Conservation (phyloP, 2,329 filamentous ascomycete species). For the Cylindrodendrum hubeiense region DNA sequence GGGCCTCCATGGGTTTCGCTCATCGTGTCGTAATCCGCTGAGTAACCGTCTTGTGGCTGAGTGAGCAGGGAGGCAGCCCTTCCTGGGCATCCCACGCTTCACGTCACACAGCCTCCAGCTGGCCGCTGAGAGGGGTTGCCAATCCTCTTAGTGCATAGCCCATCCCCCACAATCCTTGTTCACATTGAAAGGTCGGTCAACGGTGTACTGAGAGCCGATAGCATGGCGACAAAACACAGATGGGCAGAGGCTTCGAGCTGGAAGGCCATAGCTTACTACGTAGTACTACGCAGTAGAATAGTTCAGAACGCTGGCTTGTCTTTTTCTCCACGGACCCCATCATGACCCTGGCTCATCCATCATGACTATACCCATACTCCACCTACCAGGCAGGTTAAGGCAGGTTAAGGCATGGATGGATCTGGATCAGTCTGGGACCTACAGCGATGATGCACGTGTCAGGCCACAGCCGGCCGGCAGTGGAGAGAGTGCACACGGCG, state of each 20-base stretch:
- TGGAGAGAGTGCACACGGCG: constrained; percentile 4
- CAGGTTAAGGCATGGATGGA: background rate
- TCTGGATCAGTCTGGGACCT: constrained; percentile 29
- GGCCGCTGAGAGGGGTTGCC: background rate
- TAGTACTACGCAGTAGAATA: too few species aligned
- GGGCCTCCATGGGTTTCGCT: background rate
- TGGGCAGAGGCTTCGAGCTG: background rate
- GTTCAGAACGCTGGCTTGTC: background rate
- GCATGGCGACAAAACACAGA: background rate
- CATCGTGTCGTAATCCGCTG: constrained; percentile 21
- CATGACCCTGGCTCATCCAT: background rate
- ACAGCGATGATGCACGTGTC: constrained; percentile 49
- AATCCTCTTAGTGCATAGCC: background rate
- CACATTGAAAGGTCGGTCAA: constrained; percentile 14
- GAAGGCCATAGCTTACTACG: background rate
- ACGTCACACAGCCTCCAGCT: constrained; percentile 16
- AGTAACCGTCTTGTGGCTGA: constrained; percentile 21
- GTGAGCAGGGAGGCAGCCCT: constrained; percentile 16
- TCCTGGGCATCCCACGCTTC: background rate
- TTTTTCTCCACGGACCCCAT: background rate
- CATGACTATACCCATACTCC: background rate
- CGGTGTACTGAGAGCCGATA: background rate
- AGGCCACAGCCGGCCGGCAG: constrained; percentile 43
- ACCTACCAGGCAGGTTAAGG: background rate
- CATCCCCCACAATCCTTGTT: constrained; percentile 14